phyloP scores from a whole-genome alignment of 257 asterid genomes.

The Solanum paucissectum region DNA sequence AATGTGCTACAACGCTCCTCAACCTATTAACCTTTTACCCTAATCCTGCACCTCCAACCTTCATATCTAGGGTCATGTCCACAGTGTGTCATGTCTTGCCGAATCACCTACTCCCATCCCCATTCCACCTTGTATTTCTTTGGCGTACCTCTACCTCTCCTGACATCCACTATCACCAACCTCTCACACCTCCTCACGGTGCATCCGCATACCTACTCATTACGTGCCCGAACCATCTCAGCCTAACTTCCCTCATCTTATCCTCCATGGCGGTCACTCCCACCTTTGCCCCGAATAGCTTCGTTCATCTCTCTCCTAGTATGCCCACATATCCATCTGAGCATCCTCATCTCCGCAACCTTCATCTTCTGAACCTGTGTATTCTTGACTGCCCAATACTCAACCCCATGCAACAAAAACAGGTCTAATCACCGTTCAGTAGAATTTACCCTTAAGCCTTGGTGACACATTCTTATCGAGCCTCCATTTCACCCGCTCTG shows the following conservation, averaged over 20 bases:
- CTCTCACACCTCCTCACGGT: background rate
- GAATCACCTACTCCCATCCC: background rate
- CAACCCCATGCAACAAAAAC: background rate
- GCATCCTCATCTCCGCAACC: background rate
- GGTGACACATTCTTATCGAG: background rate
- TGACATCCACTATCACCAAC: background rate
- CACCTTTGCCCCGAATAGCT: background rate
- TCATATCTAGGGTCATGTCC: background rate
- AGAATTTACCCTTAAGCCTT: background rate
- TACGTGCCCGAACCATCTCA: background rate
- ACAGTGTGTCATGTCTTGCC: background rate
- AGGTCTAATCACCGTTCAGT: background rate
- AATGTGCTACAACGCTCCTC: background rate
- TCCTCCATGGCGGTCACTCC: background rate
- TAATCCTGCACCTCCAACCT: background rate
- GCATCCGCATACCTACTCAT: background rate
- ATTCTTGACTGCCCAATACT: background rate
- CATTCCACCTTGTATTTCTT: background rate
- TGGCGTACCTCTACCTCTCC: background rate
- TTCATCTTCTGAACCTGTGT: background rate
- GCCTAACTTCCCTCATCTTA: background rate
- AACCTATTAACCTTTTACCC: background rate
- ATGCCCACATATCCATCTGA: background rate
- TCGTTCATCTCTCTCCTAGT: background rate
- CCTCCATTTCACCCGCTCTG: background rate